Percentiles rank a stretch among this genome's conserved stretches.
phyloP scores from a whole-genome alignment of 768 basidiomycete genomes.

The Boletus rex-veris region DNA sequence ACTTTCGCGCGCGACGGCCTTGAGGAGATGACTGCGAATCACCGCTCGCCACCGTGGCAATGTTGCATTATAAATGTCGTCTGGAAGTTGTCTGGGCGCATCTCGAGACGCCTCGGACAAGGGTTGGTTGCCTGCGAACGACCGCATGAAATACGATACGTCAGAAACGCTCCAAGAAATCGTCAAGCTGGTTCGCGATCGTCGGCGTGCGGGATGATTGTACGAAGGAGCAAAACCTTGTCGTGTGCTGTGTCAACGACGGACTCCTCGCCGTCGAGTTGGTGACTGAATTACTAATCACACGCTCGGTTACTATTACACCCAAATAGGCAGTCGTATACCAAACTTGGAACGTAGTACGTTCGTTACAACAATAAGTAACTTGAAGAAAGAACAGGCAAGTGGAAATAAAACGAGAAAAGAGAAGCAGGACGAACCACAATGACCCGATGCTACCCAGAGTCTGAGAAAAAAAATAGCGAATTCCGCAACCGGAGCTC shows the following conservation, averaged over 20 bases:
- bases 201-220: neutral
- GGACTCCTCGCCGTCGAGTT: too few species aligned
- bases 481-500: too few species aligned
- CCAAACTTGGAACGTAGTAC: too few species aligned
- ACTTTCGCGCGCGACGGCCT: slow-evolving; percentile 56
- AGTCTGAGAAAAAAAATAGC: too few species aligned
- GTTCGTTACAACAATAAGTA: too few species aligned
- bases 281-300: too few species aligned
- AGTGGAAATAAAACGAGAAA: too few species aligned
- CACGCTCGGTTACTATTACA: too few species aligned
- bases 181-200: neutral
- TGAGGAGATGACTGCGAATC: slow-evolving; percentile 52
- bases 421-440: too few species aligned
- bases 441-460: too few species aligned
- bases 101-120: neutral
- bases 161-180: neutral
- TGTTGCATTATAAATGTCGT: slow-evolving; percentile 62
- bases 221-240: neutral
- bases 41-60: slow-evolving; percentile 65
- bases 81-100: slow-evolving; percentile 16
- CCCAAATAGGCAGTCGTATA: too few species aligned
- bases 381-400: too few species aligned
- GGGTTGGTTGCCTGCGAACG: neutral
- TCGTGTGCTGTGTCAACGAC: neutral
- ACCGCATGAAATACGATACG: slow-evolving; percentile 1